A percentile compares a stretch with the other conserved stretches of the same genome.
Evolutionary conservation across 306 rosid genomes (phyloP).

Genomic region (Castanea mollissima): DNA sequence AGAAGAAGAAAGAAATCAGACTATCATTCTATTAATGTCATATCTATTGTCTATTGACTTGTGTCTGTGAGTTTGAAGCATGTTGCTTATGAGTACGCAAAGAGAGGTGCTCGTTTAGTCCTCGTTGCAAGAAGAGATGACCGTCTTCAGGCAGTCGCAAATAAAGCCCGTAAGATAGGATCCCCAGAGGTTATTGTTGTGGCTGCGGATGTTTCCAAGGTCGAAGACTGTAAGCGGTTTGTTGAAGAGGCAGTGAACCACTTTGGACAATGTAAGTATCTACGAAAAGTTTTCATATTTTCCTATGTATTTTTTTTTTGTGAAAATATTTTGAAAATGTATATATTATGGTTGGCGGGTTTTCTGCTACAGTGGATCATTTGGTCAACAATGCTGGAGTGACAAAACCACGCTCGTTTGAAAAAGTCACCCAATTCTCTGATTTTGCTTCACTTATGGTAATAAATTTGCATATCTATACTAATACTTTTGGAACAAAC

Average conservation of each 20-base stretch:
- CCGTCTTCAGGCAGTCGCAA: neutral
- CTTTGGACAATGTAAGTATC: neutral
- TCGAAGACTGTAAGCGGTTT: constrained; percentile 6
- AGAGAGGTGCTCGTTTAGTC: constrained; percentile 20
- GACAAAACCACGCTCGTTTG: neutral
- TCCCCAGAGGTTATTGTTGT: neutral
- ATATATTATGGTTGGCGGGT: neutral
- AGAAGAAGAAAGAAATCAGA: no score
- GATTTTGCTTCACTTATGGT: constrained; percentile 24
- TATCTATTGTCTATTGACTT: no score
- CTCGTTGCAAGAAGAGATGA: constrained; percentile 18
- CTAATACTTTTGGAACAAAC: neutral
- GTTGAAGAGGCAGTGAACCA: neutral
- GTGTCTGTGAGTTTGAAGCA: neutral
- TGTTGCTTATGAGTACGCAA: constrained; percentile 24
- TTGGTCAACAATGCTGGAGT: constrained; percentile 25
- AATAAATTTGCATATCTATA: neutral
- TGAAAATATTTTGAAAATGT: neutral
- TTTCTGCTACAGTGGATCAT: constrained; percentile 14
- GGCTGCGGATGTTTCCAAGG: constrained; percentile 14
- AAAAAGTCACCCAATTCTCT: neutral
- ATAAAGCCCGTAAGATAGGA: constrained; percentile 4
- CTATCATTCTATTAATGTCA: no score
- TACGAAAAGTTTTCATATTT: neutral
- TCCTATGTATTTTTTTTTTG: neutral